Percentiles rank a stretch among this genome's conserved stretches.
Conservation (phyloP, 495 filamentous ascomycete species). For the Daldinia bambusicola region DNA sequence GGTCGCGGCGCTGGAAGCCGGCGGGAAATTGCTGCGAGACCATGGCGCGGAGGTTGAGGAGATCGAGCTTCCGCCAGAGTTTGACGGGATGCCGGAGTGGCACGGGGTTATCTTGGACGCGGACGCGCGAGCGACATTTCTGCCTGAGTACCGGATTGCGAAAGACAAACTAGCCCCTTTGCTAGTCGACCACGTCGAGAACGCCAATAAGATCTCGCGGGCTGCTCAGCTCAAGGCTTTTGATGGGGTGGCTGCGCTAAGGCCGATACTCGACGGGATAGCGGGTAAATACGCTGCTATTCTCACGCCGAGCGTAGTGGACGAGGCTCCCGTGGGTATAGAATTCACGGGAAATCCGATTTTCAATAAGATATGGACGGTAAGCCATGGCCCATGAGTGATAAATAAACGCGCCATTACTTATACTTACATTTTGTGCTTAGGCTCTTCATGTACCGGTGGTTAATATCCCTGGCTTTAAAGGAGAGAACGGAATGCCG, state of each 20-base stretch:
- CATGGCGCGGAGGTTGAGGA: constrained; percentile 60
- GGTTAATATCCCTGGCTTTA: constrained; percentile 62
- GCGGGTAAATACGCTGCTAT: constrained; percentile 58
- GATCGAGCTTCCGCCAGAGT: constrained; percentile 58
- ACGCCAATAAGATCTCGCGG: constrained; percentile 48
- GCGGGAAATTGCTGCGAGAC: constrained; percentile 49
- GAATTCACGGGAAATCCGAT: constrained; percentile 58
- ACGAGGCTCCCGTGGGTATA: constrained; percentile 60
- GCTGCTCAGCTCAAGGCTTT: constrained; percentile 56
- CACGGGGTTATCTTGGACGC: constrained; percentile 52
- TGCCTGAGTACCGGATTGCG: constrained; percentile 56
- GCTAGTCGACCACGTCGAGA: constrained; percentile 58
- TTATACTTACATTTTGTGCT: constrained; percentile 1
- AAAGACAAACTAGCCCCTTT: constrained; percentile 53
- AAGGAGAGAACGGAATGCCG: constrained; percentile 59
- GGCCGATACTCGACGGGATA: constrained; percentile 59
- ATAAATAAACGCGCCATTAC: not conserved
- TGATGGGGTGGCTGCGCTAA: constrained; percentile 57
- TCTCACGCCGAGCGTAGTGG: constrained; percentile 59
- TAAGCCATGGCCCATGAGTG: constrained; percentile 20
- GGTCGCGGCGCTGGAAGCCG: constrained; percentile 54
- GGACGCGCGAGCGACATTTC: constrained; percentile 58
- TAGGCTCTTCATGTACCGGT: constrained; percentile 60
- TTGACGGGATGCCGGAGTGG: constrained; percentile 55
- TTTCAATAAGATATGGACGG: constrained; percentile 52